phyloP scores from a whole-genome alignment of 2,329 filamentous ascomycete genomes.

The Coleophoma crateriformis region DNA sequence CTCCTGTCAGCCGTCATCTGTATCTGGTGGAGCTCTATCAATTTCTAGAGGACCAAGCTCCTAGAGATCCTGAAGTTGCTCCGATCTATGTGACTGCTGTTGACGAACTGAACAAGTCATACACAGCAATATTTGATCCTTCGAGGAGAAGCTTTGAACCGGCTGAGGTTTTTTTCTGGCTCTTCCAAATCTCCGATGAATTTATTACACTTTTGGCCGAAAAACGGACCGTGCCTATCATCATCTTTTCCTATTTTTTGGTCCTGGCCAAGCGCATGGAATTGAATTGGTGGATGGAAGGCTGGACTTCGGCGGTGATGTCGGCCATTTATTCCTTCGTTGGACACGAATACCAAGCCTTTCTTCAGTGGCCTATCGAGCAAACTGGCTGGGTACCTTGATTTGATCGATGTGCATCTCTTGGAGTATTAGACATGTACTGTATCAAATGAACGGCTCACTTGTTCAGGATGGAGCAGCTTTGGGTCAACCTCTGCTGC shows the following conservation, averaged over 20 bases:
- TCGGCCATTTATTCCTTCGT: constrained; percentile 14
- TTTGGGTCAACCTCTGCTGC: too few relatives aligned
- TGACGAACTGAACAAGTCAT: neutral
- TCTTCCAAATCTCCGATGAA: constrained; percentile 15
- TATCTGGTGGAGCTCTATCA: neutral
- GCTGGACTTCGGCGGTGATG: constrained; percentile 14
- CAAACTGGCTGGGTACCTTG: constrained; percentile 5
- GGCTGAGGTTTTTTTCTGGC: constrained; percentile 5
- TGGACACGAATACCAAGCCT: constrained; percentile 15
- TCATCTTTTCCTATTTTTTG: constrained; percentile 19
- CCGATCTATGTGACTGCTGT: neutral
- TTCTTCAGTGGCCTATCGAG: constrained; percentile 19
- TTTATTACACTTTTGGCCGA: constrained; percentile 13
- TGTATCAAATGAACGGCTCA: too few relatives aligned
- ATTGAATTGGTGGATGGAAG: constrained; percentile 22
- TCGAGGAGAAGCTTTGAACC: neutral
- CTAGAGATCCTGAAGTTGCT: too few relatives aligned
- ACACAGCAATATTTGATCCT: neutral
- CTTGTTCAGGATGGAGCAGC: too few relatives aligned
- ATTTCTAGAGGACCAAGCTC: neutral
- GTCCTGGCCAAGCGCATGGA: constrained; percentile 17
- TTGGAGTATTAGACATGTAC: too few relatives aligned
- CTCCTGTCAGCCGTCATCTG: neutral
- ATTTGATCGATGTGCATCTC: too few relatives aligned
- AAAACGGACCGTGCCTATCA: constrained; percentile 12